These are phyloP conservation scores for Pseudodiploospora longispora DNA, from an alignment of 2,329 filamentous ascomycete species.

Conservation along the genomic window DNA sequence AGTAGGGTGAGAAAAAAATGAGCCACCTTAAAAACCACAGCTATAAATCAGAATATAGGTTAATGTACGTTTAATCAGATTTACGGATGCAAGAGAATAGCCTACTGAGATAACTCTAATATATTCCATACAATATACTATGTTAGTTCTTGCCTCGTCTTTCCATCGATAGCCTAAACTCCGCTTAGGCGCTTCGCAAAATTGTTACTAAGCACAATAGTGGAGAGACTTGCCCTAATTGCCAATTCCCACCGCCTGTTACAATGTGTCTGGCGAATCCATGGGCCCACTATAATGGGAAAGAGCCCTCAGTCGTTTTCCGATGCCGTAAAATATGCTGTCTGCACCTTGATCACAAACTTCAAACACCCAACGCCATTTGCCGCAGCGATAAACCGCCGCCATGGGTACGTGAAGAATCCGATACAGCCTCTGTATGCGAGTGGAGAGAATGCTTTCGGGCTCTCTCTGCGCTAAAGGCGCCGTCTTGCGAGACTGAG, in stretches of 20 bases:
- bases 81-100: too few relatives aligned
- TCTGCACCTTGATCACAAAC: constrained; percentile 25
- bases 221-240: constrained; percentile 31
- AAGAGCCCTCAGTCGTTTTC: constrained; percentile 22
- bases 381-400: constrained; percentile 36
- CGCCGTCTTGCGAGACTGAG: constrained; percentile 15
- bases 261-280: neutral
- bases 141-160: too few relatives aligned
- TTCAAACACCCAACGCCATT: constrained; percentile 30
- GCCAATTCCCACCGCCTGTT: constrained; percentile 34
- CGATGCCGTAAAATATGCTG: constrained; percentile 11
- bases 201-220: too few relatives aligned
- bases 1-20: too few relatives aligned
- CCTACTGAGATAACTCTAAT: too few relatives aligned
- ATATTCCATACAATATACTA: too few relatives aligned
- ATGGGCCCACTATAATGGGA: constrained; percentile 10
- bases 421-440: constrained; percentile 38
- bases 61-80: too few relatives aligned
- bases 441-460: constrained; percentile 33
- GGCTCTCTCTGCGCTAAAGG: constrained; percentile 9
- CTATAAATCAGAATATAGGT: too few relatives aligned
- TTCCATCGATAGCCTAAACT: too few relatives aligned
- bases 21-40: too few relatives aligned
- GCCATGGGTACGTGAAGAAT: constrained; percentile 54
- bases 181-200: too few relatives aligned